Evolutionary conservation across 371 early-diverging fungal species (phyloP).

Genomic region (Rhizopus sp.): DNA sequence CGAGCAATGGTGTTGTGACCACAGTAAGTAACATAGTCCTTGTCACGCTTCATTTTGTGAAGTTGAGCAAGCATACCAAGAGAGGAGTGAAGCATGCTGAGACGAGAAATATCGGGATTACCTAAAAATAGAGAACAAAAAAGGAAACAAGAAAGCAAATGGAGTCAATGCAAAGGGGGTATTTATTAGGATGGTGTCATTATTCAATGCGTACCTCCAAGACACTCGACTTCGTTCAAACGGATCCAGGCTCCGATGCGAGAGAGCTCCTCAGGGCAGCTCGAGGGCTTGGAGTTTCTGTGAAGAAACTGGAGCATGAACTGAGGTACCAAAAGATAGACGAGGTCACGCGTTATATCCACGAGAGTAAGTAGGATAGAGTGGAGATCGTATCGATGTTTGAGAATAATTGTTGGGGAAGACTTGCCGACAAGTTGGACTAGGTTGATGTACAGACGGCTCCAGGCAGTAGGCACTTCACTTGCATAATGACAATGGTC

Average conservation of each 20-base stretch:
- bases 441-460: constrained; percentile 23
- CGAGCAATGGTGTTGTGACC: constrained; percentile 32
- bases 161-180: too few species aligned
- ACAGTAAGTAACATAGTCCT: not conserved
- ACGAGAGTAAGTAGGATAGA: constrained; percentile 8
- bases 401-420: not conserved
- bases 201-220: constrained; percentile 28
- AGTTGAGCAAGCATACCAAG: constrained; percentile 34
- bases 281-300: constrained; percentile 17
- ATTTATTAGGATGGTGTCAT: too few species aligned
- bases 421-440: constrained; percentile 12
- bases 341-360: constrained; percentile 11
- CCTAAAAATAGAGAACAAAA: constrained; percentile 11
- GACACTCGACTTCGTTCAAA: constrained; percentile 40
- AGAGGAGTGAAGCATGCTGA: constrained; percentile 41
- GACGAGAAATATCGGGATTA: constrained; percentile 29
- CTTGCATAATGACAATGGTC: constrained; percentile 35
- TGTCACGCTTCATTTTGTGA: not conserved
- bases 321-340: constrained; percentile 14
- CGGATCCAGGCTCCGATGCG: constrained; percentile 40
- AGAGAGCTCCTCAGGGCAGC: constrained; percentile 26
- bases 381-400: not conserved
- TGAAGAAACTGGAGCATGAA: constrained; percentile 13
- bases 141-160: too few species aligned
- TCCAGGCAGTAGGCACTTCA: constrained; percentile 34